These are phyloP conservation scores for Mercurialis annua DNA, from an alignment of 345 rosid genomes.

Conservation along the genomic window DNA sequence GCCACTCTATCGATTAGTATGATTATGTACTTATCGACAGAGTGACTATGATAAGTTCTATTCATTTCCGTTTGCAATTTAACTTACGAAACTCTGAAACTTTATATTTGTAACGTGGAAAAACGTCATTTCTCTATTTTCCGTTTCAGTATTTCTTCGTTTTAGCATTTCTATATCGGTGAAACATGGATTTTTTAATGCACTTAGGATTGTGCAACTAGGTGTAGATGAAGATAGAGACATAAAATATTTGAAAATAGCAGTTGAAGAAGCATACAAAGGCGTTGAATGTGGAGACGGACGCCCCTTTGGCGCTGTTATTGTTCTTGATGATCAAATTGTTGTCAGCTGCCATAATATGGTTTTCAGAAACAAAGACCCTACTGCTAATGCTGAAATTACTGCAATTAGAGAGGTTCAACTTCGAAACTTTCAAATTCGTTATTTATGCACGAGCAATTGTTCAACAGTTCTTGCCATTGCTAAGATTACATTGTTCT, in stretches of 20 bases:
- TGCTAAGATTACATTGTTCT: neutral
- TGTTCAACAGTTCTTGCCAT: neutral
- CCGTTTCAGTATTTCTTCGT: too few relatives aligned
- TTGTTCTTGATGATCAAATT: conserved; percentile 71
- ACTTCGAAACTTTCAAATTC: neutral
- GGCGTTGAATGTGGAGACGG: conserved; percentile 97
- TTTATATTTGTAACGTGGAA: too few relatives aligned
- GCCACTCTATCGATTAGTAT: too few relatives aligned
- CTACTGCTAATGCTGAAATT: conserved; percentile 97
- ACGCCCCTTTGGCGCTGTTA: conserved; percentile 97
- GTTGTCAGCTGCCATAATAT: conserved; percentile 92
- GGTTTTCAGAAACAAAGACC: conserved; percentile 77
- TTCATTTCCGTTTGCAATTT: too few relatives aligned
- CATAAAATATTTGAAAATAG: conserved; percentile 68
- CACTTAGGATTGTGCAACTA: conserved; percentile 41
- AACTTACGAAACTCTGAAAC: too few relatives aligned
- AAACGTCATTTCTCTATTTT: too few relatives aligned
- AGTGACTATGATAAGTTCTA: too few relatives aligned
- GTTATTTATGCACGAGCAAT: neutral
- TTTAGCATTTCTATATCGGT: too few relatives aligned
- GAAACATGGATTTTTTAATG: too few relatives aligned
- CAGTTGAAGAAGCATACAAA: conserved; percentile 95
- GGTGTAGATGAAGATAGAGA: conserved; percentile 84
- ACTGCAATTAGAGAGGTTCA: conserved; percentile 93
- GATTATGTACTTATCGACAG: too few relatives aligned